These are phyloP conservation scores for Lipomyces yarrowii DNA, from an alignment of 1,139 yeast species.

Conservation along the genomic window DNA sequence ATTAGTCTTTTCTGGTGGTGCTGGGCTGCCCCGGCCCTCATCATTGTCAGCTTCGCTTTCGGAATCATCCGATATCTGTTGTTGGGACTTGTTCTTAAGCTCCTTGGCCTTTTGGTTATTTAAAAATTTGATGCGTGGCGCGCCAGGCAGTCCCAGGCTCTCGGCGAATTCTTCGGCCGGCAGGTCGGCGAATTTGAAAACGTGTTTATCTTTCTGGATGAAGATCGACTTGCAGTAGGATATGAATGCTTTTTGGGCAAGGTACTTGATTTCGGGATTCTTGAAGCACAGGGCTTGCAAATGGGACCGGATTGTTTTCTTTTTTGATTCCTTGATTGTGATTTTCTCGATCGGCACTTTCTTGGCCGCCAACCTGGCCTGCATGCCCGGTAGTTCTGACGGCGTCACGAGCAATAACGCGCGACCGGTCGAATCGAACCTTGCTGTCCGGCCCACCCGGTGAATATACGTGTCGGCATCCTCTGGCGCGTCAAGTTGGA, in stretches of 20 bases:
- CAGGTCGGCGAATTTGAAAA: conserved; percentile 72
- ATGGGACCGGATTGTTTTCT: conserved; percentile 78
- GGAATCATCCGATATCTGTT: conserved; percentile 34
- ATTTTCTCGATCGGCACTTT: conserved; percentile 72
- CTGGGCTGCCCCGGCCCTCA: conserved; percentile 3
- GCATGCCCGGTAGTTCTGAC: conserved; percentile 76
- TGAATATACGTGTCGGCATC: conserved; percentile 94
- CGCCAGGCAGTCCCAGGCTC: conserved; percentile 92
- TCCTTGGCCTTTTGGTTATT: conserved; percentile 60
- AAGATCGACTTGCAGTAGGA: conserved; percentile 85
- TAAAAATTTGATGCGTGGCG: conserved; percentile 84
- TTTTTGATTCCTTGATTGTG: conserved; percentile 74
- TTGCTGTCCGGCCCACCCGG: conserved; percentile 94
- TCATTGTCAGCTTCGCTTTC: conserved; percentile 32
- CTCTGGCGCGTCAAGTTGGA: conserved; percentile 95
- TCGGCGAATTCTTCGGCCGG: conserved; percentile 85
- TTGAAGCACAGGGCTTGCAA: conserved; percentile 88
- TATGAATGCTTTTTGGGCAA: conserved; percentile 94
- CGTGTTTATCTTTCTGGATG: conserved; percentile 83
- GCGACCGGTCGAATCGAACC: conserved; percentile 88
- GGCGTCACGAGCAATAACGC: conserved; percentile 83
- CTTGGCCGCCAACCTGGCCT: conserved; percentile 61
- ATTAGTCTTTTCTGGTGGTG: conserved; percentile 44
- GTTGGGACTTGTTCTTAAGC: conserved; percentile 79
- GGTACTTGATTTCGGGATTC: conserved; percentile 85